Evolutionary conservation across 305 asterid genomes (phyloP), one percentile per base, ranked within the genome.

Genomic region (Fraxinus nigra): DNA sequence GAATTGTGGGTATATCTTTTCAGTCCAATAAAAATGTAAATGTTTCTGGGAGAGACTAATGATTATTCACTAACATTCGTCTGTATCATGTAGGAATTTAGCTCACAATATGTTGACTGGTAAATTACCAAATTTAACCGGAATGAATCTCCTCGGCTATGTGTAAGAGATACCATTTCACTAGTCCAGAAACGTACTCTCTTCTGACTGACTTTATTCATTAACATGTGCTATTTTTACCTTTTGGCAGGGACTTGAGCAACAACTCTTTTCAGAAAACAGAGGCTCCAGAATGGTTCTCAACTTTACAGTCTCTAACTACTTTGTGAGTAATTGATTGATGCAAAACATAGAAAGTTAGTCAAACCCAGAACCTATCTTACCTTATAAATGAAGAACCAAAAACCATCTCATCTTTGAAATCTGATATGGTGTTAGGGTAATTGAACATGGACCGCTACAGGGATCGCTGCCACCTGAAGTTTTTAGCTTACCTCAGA

Each of bases 41-140:
- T 56, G 18, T 67, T 43, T 9, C n/a, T 51, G 30, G 37, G 37
- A 33, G 63, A 22, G 40, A 78, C 37, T 18, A 75, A 22, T 3
- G 46, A 61, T 75, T 9, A 54, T 79, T 69, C 65, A 32, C n/a
- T 3, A 35, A 67, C 20, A 61, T 72, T 40, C 28, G 30, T 18
- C 79, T 76, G 75, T 79, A 76, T 63, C 13, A 3, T 83, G 70
- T 75, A 95, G 99, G 94, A 94, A 94, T 80, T 87, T 95, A 84
- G 98, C 94, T 82, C 94, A 88, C 87, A 96, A 96, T 76, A 83
- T 85, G 82, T 81, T 96, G 86, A 86, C 91, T n/a, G 99, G 99
- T 38, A 75, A 80, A 28, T 80, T 93, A 73, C 99, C 99, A 85
- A 87, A 94, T 85, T 85, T 96, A 59, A 89, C 88, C 1, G 94